Evolutionary conservation across 2,329 filamentous ascomycete genomes (phyloP).

Genomic region (Tolypocladium tropicale): DNA sequence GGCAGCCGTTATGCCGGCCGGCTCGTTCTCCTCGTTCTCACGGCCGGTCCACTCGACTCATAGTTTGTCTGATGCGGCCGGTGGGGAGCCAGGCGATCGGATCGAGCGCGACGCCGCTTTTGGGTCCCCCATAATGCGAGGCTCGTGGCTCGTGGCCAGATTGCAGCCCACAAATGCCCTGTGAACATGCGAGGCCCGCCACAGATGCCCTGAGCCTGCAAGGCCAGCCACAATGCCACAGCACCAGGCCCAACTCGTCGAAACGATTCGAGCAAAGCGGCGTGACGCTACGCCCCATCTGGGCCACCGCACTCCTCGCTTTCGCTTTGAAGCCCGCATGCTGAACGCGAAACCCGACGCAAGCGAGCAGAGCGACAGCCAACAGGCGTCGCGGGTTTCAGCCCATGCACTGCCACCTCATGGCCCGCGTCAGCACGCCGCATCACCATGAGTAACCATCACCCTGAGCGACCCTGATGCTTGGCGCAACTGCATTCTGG

Average conservation of each 20-base stretch:
- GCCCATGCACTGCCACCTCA: neutral
- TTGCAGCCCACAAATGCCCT: too few relatives aligned
- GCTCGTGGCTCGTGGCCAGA: too few relatives aligned
- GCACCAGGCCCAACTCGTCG: neutral
- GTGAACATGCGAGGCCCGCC: too few relatives aligned
- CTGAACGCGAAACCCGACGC: neutral
- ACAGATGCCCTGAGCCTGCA: too few relatives aligned
- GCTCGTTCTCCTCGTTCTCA: too few relatives aligned
- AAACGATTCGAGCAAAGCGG: neutral
- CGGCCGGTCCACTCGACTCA: neutral
- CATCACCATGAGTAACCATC: neutral
- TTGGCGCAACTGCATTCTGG: neutral
- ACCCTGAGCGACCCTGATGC: neutral
- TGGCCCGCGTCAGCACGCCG: neutral
- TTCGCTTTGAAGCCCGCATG: neutral
- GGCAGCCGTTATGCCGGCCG: neutral
- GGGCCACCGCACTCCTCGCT: neutral
- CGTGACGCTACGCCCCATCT: neutral
- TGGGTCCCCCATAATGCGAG: neutral
- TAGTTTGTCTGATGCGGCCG: neutral
- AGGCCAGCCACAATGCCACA: neutral
- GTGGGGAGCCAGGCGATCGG: neutral
- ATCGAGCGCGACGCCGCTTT: neutral
- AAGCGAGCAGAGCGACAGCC: neutral
- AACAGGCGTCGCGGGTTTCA: neutral